These are phyloP conservation scores for Annona cherimola DNA, from an alignment of 164 flowering plant genomes.

Conservation along the genomic window DNA sequence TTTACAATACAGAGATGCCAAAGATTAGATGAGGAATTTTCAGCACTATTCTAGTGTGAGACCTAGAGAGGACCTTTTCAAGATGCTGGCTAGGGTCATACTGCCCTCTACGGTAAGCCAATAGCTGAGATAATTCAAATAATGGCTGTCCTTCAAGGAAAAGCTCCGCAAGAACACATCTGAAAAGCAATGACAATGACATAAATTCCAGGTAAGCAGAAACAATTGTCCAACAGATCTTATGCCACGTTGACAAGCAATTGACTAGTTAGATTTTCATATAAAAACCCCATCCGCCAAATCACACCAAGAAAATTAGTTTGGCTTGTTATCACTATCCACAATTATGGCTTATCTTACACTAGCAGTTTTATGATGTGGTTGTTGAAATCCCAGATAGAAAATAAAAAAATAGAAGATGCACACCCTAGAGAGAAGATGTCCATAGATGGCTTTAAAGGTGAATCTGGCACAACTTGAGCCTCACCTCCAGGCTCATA, in stretches of 20 bases:
- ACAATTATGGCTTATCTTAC: background rate
- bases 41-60: background rate
- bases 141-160: slow-evolving; percentile 98
- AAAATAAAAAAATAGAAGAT: background rate
- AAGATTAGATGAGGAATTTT: background rate
- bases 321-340: background rate
- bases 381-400: background rate
- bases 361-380: background rate
- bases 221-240: background rate
- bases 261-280: background rate
- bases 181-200: slow-evolving; percentile 22
- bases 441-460: slow-evolving; percentile 87
- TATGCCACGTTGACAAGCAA: background rate
- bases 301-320: background rate
- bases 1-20: background rate
- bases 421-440: slow-evolving; percentile 94
- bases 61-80: slow-evolving; percentile 60
- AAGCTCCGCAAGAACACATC: slow-evolving; percentile 98
- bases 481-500: slow-evolving; percentile 91
- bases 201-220: background rate
- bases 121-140: slow-evolving; percentile 93
- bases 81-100: slow-evolving; percentile 88
- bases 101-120: slow-evolving; percentile 97
- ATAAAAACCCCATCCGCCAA: background rate
- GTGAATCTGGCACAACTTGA: slow-evolving; percentile 79